A percentile compares a stretch with the other conserved stretches of the same genome.
Evolutionary conservation across 495 filamentous ascomycete genomes (phyloP).

Genomic region (Xylaria nigripes): DNA sequence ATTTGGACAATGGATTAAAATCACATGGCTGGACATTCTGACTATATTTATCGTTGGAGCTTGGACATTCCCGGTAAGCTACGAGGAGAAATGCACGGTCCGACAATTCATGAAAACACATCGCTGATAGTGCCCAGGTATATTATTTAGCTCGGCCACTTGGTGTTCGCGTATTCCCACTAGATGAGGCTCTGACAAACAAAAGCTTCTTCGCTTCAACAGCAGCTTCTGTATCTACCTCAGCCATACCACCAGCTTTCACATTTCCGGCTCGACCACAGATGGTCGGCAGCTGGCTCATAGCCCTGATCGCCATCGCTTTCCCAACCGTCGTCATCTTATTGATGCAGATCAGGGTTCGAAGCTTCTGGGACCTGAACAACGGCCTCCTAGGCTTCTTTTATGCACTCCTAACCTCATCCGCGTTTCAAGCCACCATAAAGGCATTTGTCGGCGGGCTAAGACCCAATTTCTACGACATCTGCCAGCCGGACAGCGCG

Average conservation of each 20-base stretch:
- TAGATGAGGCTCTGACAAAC: neutral
- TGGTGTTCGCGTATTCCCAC: conserved; percentile 2
- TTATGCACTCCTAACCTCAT: conserved; percentile 42
- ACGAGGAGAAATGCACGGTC: neutral
- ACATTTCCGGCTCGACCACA: conserved; percentile 42
- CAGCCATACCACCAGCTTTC: conserved; percentile 39
- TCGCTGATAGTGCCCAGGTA: neutral
- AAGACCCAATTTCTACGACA: conserved; percentile 45
- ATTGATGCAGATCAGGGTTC: conserved; percentile 40
- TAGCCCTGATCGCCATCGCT: conserved; percentile 31
- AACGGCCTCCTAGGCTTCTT: conserved; percentile 45
- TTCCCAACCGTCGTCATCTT: conserved; percentile 37
- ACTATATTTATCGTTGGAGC: conserved; percentile 39
- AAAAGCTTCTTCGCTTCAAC: neutral
- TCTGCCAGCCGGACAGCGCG: conserved; percentile 38
- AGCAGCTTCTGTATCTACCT: neutral
- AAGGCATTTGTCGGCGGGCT: conserved; percentile 47
- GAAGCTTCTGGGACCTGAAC: conserved; percentile 50
- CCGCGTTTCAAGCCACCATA: conserved; percentile 48
- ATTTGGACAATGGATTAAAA: conserved; percentile 38
- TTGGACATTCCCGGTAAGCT: conserved; percentile 36
- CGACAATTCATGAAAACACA: neutral
- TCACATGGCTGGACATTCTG: conserved; percentile 39
- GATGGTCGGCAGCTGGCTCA: conserved; percentile 40
- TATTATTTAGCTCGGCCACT: conserved; percentile 3